Evolutionary conservation across 169 alveolate species (phyloP), one percentile per base, ranked within the genome.

Genomic region (Eimeria praecox): DNA sequence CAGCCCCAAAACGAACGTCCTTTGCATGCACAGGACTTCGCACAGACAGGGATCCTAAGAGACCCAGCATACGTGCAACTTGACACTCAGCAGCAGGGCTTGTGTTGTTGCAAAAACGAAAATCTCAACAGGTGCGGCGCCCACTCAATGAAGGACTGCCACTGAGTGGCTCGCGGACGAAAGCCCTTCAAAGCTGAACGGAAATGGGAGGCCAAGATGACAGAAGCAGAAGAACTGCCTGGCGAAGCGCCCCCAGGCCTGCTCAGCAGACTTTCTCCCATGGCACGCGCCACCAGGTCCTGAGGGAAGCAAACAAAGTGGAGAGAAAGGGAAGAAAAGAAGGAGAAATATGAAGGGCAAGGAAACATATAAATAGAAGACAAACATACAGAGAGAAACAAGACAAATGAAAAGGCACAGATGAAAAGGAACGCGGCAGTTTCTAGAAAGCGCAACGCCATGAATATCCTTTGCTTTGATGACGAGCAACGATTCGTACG

Each of bases 271-370:
- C 93, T 59, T 83, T 87, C 93, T 18, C 93, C 93, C 24, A 87
- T 52, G 8, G 93, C 93, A 22, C 93, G 93, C 38, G 49, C 1
- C 46, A 87, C 82, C 93, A 87, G 82, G 40, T 80, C 93, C 93
- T 87, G 80, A 3, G 52, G 46, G 14, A 62, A 24, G 40, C 49
- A 40, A 49, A 35, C 22, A 10, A 30, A 6, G 1, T 46, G 3
- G 27, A 4, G 2, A 80, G 8, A 2, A 35, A 33, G 9, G 22
- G 46, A 69, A 33, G 14, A 10, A 30, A 12, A 14, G 22, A 10
- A 69, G n/a, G 49, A 16, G 35, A 33, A 30, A n/a, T 2, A 69
- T 18, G 73, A 62, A 62, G 1, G 73, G 14, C 4, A n/a, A n/a
- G n/a, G n/a, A n/a, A n/a, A n/a, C n/a, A 33, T 33, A 27, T 12